Evolutionary conservation across 2,329 filamentous ascomycete genomes (phyloP), one percentile per base, ranked within the genome.

Genomic region (Raffaelea ambrosiae): DNA sequence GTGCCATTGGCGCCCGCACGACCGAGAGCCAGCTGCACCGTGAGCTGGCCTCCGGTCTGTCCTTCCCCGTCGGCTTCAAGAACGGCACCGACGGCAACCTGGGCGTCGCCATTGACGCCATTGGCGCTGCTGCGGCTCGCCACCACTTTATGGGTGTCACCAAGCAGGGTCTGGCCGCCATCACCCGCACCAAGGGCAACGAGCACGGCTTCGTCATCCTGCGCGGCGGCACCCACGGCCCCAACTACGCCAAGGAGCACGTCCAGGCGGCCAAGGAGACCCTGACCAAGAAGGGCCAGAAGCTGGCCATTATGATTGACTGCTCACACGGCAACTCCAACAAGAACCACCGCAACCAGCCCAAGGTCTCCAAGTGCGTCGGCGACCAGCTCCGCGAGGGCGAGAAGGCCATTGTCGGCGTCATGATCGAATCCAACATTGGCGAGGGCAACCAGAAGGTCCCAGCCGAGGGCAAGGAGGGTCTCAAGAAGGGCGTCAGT

Each of bases 371-470:
- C 54, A 79, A 85, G 64, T 76, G 75, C 46, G 73, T 98, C 52
- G 84, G 78, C 29, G 87, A 95, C 47, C 91, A 98, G 72, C 76
- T 98, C 54, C 82, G 85, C 45, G 83, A 85, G 55, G 91, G 91
- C 51, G 88, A 98, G 72, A 84, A 80, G 50, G 84, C 81, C 55
- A 95, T 98, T 59, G 79, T 97, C 55, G 93, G 90, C 64, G 88
- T 97, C 62, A 98, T 98, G 91, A 95, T 98, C 59, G 91, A 98
- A 74, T 95, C 88, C 62, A 91, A 97, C 70, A 91, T 97, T 74
- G 82, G 91, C 66, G 93, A 95, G 70, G 78, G 81, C 55, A 88
- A 83, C 74, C 85, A 89, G 63, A 95, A 95, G 73, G 87, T 95
- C 1, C 88, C 89, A 1, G 66, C 82, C 1, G 88, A 94, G 66